phyloP scores from a whole-genome alignment of 2,329 filamentous ascomycete genomes.

The Metarhizium humberi region DNA sequence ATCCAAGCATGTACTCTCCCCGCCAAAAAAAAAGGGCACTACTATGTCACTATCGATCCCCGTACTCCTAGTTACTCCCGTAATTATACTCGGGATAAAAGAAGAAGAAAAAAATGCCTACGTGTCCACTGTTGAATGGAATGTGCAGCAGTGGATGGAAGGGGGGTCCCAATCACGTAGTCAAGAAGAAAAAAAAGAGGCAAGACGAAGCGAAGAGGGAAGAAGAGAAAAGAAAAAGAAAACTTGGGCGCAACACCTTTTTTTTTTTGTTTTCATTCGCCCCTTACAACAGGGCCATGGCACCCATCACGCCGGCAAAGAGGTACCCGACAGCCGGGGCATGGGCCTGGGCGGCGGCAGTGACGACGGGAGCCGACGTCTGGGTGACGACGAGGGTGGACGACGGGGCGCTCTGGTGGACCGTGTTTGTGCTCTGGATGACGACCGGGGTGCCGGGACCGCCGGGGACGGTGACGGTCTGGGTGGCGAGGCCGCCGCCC shows the following conservation, averaged over 20 bases:
- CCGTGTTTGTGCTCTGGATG: slow-evolving; percentile 28
- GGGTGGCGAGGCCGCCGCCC: slow-evolving; percentile 32
- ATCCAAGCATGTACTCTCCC: slow-evolving; percentile 1
- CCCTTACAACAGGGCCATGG: slow-evolving; percentile 5
- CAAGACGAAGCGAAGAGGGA: background rate
- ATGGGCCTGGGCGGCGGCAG: slow-evolving; percentile 14
- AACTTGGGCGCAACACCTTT: too few relatives aligned
- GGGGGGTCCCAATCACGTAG: too few relatives aligned
- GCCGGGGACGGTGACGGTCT: slow-evolving; percentile 28
- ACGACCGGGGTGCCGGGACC: slow-evolving; percentile 24
- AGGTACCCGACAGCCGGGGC: slow-evolving; percentile 23
- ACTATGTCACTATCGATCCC: background rate
- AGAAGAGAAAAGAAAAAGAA: background rate
- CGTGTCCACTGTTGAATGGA: background rate
- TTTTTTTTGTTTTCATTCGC: too few relatives aligned
- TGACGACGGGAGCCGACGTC: slow-evolving; percentile 11
- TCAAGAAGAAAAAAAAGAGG: background rate
- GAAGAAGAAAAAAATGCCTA: too few relatives aligned
- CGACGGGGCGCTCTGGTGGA: slow-evolving; percentile 9
- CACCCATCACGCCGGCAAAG: slow-evolving; percentile 12
- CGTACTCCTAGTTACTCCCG: background rate
- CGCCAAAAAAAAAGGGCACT: too few relatives aligned
- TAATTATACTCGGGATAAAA: background rate
- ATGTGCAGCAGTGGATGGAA: background rate
- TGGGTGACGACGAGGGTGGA: slow-evolving; percentile 14